These are phyloP conservation scores for Ensete glaucum DNA, from an alignment of 176 grass and related monocot species.

Conservation along the genomic window DNA sequence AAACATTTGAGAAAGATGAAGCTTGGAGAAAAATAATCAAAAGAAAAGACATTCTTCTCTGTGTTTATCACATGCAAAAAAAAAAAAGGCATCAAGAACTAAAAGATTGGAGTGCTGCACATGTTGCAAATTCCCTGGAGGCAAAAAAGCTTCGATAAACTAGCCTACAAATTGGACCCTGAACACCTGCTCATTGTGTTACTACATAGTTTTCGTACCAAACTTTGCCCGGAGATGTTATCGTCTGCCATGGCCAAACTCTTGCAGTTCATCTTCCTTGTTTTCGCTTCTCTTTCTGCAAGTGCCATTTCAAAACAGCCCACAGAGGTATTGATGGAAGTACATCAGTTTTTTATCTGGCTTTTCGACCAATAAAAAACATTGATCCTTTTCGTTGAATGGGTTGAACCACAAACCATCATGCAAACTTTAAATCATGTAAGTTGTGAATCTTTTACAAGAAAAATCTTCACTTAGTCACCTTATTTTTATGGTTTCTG, in stretches of 20 bases:
- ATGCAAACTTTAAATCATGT: too few relatives aligned
- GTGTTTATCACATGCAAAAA: constrained; percentile 1
- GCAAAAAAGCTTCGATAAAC: constrained; percentile 22
- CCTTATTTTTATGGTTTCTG: too few relatives aligned
- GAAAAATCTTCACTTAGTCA: too few relatives aligned
- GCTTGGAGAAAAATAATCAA: constrained; percentile 1
- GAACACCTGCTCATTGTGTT: neutral
- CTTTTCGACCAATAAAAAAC: neutral
- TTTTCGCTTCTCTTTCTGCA: constrained; percentile 35
- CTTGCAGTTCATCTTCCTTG: constrained; percentile 41
- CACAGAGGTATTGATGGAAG: constrained; percentile 34
- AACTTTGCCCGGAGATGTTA: neutral
- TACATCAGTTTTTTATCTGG: neutral
- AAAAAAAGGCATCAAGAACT: constrained; percentile 11
- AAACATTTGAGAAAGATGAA: neutral
- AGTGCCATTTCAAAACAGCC: constrained; percentile 27
- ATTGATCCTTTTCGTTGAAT: too few relatives aligned
- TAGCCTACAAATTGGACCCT: constrained; percentile 45
- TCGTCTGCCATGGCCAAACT: constrained; percentile 34
- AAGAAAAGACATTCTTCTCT: neutral
- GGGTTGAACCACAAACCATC: too few relatives aligned
- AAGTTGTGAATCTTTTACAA: too few relatives aligned
- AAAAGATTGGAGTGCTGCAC: constrained; percentile 22
- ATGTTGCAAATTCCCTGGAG: constrained; percentile 66
- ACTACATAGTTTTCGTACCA: neutral